Conservation (phyloP, 177 flowering plant genomes). For the Vitis hybrid region DNA sequence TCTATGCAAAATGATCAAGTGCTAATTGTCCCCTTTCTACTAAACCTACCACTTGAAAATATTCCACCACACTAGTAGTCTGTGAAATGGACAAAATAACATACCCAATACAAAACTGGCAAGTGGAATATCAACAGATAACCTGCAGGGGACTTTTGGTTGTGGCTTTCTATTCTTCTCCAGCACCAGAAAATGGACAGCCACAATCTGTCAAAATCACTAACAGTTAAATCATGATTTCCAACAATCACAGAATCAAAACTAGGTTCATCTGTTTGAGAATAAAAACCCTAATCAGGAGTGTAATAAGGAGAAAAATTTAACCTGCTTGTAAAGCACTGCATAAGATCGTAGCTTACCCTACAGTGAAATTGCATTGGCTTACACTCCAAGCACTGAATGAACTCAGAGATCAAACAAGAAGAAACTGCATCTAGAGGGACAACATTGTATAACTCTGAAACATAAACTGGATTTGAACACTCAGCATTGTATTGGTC, state of each 20-base stretch:
- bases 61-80: not conserved
- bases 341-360: constrained; percentile 36
- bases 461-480: constrained; percentile 10
- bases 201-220: constrained; percentile 53
- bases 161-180: constrained; percentile 31
- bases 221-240: constrained; percentile 5
- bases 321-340: not conserved
- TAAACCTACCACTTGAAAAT: not conserved
- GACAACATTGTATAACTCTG: constrained; percentile 11
- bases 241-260: not conserved
- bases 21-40: not conserved
- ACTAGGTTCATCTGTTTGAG: not conserved
- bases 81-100: constrained; percentile 7
- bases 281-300: not conserved
- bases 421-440: constrained; percentile 24
- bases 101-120: constrained; percentile 79
- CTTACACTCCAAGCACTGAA: constrained; percentile 22
- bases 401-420: constrained; percentile 45
- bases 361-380: constrained; percentile 49
- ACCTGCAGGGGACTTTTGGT: constrained; percentile 11
- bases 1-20: not conserved
- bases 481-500: constrained; percentile 11
- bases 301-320: not conserved
- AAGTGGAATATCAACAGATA: constrained; percentile 50
- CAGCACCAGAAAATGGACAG: constrained; percentile 50